Evolutionary conservation across 1,139 yeast genomes (phyloP).

Genomic region (Lizanozyma gosingica): DNA sequence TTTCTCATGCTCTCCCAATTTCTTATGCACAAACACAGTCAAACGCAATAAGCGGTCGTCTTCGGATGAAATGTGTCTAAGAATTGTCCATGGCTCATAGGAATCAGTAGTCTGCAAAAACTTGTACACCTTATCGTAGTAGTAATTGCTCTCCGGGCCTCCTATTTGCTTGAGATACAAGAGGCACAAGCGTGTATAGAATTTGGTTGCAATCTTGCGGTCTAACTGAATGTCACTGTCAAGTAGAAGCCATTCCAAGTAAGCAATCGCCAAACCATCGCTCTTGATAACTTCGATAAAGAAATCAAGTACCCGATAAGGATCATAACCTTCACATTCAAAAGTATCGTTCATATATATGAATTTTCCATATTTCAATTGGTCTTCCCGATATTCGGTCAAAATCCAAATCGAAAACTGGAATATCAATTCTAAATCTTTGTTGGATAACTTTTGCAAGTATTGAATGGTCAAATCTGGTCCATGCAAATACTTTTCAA

Average conservation of each 20-base stretch:
- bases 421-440: conserved; percentile 46
- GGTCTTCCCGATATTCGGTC: conserved; percentile 14
- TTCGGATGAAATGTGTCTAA: conserved; percentile 25
- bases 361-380: conserved; percentile 31
- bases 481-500: conserved; percentile 26
- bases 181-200: conserved; percentile 47
- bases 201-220: conserved; percentile 26
- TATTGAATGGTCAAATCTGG: conserved; percentile 54
- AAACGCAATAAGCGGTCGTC: conserved; percentile 31
- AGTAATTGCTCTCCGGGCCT: conserved; percentile 8
- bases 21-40: conserved; percentile 50
- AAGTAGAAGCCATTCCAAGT: conserved; percentile 49
- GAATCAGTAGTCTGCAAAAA: conserved; percentile 25
- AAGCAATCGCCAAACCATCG: conserved; percentile 35
- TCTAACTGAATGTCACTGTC: conserved; percentile 37
- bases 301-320: conserved; percentile 43
- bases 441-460: conserved; percentile 49
- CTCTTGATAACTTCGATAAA: conserved; percentile 18
- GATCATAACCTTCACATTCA: conserved; percentile 54
- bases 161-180: conserved; percentile 40
- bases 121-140: conserved; percentile 26
- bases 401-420: conserved; percentile 53
- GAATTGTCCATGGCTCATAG: conserved; percentile 38
- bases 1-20: conserved; percentile 53
- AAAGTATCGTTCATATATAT: conserved; percentile 64